Evolutionary conservation across 345 rosid species (phyloP).

Genomic region (Syzygium jambos): DNA sequence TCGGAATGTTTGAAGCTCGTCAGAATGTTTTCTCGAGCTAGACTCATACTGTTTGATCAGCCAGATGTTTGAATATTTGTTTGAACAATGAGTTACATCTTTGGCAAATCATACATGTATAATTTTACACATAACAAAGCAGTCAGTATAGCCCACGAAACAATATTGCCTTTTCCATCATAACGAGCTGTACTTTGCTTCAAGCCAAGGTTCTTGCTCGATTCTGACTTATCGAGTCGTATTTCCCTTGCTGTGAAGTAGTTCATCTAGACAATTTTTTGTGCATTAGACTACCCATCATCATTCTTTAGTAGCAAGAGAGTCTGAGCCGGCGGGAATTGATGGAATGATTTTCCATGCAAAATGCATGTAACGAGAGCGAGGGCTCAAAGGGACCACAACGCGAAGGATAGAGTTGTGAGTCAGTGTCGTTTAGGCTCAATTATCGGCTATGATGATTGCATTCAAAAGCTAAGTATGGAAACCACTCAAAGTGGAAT

Average conservation of each 20-base stretch:
- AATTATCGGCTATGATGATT: background rate
- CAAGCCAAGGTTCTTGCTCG: background rate
- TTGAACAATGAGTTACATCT: too few species aligned
- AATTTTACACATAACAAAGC: background rate
- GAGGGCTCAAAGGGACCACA: background rate
- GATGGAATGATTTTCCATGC: background rate
- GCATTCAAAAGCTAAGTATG: background rate
- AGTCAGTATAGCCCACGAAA: background rate
- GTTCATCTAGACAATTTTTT: background rate
- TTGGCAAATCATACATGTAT: too few species aligned
- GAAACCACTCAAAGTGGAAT: background rate
- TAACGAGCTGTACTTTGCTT: background rate
- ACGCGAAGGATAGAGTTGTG: background rate
- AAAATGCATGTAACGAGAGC: background rate
- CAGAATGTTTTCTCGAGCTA: background rate
- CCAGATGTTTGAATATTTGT: background rate
- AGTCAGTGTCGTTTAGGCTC: background rate
- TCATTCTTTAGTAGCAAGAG: background rate
- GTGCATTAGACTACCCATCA: background rate
- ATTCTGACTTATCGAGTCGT: background rate
- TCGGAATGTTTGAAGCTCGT: background rate
- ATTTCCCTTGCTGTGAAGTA: background rate
- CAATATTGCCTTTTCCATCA: background rate
- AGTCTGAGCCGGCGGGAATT: background rate
- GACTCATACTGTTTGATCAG: background rate